Evolutionary conservation across 768 basidiomycete species (phyloP).

Genomic region (Auricularia sp.): DNA sequence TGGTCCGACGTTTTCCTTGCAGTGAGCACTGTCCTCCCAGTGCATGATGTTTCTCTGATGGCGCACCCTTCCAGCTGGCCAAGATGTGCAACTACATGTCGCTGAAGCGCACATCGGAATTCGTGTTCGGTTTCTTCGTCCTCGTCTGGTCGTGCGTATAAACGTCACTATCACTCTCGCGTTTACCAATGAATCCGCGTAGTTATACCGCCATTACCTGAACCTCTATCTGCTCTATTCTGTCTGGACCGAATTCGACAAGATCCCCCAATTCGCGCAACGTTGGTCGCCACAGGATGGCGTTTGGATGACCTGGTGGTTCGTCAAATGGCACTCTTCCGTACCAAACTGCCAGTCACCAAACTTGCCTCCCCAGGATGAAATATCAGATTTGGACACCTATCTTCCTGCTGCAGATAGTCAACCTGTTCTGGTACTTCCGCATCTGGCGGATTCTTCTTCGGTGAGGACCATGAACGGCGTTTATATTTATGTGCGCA

Average conservation of each 20-base stretch:
- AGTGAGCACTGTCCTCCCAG: constrained; percentile 32
- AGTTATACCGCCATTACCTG: constrained; percentile 92
- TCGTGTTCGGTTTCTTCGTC: constrained; percentile 56
- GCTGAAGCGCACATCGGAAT: constrained; percentile 48
- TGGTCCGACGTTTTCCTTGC: constrained; percentile 84
- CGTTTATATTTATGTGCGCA: too few species aligned
- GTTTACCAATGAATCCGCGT: not conserved
- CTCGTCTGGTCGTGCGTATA: constrained; percentile 68
- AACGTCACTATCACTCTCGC: not conserved
- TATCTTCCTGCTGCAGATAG: constrained; percentile 59
- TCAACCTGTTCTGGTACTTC: constrained; percentile 93
- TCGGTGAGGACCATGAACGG: constrained; percentile 37
- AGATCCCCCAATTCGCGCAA: constrained; percentile 57
- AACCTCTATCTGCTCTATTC: constrained; percentile 83
- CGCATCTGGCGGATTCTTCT: constrained; percentile 68
- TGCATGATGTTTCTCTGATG: too few species aligned
- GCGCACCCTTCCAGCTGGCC: constrained; percentile 40
- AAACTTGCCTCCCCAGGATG: constrained; percentile 35
- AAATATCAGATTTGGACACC: constrained; percentile 70
- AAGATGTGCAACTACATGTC: constrained; percentile 86
- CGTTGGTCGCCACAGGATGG: constrained; percentile 53
- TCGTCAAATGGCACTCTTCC: not conserved
- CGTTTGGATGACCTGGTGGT: constrained; percentile 57
- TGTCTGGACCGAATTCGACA: constrained; percentile 67
- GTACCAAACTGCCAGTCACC: not conserved